Evolutionary conservation across 371 early-diverging fungal species (phyloP).

Genomic region (Circinella minor): DNA sequence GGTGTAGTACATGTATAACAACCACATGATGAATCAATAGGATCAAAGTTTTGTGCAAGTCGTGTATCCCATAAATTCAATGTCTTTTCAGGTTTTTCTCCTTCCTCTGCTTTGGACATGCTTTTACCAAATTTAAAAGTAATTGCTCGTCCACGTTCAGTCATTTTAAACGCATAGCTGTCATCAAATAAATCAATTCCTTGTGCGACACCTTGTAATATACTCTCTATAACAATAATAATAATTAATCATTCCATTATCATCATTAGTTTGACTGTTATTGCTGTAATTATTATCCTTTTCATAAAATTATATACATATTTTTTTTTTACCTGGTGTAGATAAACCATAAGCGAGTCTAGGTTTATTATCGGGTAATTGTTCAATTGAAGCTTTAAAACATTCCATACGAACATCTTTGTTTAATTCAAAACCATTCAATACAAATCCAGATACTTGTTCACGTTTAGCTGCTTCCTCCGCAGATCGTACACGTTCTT

Average conservation of each 20-base stretch:
- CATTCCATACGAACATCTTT: conserved; percentile 19
- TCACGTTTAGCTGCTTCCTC: conserved; percentile 56
- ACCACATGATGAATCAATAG: conserved; percentile 62
- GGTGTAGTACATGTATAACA: conserved; percentile 71
- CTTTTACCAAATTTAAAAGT: conserved; percentile 41
- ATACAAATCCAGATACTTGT: conserved; percentile 47
- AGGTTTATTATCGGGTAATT: conserved; percentile 51
- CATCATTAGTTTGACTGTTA: no score
- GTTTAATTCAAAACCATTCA: conserved; percentile 43
- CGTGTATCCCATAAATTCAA: conserved; percentile 61
- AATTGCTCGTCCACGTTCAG: conserved; percentile 51
- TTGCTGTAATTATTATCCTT: no score
- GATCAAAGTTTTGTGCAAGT: conserved; percentile 59
- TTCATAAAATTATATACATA: not conserved
- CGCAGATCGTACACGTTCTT: conserved; percentile 67
- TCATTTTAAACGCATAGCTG: conserved; percentile 51
- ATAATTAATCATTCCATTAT: no score
- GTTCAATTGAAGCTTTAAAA: conserved; percentile 37
- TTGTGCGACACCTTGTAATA: conserved; percentile 60
- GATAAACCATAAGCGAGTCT: conserved; percentile 52
- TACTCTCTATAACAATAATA: conserved; percentile 47
- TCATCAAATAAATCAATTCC: conserved; percentile 82
- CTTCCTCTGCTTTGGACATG: not conserved
- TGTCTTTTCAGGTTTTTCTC: conserved; percentile 31
- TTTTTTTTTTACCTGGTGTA: conserved; percentile 37